A percentile compares a stretch with the other conserved stretches of the same genome.
These are phyloP conservation scores for Paxillus ammoniavirescens DNA, from an alignment of 768 basidiomycete species.

Conservation along the genomic window DNA sequence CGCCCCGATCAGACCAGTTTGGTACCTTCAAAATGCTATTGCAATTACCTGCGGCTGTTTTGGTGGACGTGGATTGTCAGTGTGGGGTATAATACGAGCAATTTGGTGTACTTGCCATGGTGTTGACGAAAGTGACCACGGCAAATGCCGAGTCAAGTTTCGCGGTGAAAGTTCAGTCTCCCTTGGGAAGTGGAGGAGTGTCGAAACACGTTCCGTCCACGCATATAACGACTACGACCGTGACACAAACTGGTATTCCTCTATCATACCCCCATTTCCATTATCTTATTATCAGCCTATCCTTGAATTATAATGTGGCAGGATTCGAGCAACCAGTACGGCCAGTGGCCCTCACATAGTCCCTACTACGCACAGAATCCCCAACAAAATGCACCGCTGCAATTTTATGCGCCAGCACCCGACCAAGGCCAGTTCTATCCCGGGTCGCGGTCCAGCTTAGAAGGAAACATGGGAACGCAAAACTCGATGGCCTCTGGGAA, in stretches of 20 bases:
- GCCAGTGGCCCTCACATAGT: slow-evolving; percentile 55
- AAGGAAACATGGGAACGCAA: slow-evolving; percentile 62
- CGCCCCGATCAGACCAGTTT: slow-evolving; percentile 6
- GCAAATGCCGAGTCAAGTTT: slow-evolving; percentile 27
- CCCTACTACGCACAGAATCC: slow-evolving; percentile 50
- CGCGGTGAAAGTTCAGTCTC: neutral
- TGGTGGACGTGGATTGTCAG: slow-evolving; percentile 12
- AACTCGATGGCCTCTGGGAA: slow-evolving; percentile 48
- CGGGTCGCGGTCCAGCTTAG: slow-evolving; percentile 72
- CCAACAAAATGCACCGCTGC: slow-evolving; percentile 60
- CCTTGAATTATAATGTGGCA: slow-evolving; percentile 62
- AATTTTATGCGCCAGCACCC: slow-evolving; percentile 71
- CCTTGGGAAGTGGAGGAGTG: neutral
- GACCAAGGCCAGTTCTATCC: slow-evolving; percentile 64
- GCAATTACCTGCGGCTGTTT: slow-evolving; percentile 63
- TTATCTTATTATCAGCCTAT: neutral
- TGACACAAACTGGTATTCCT: too few species aligned
- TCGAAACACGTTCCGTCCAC: slow-evolving; percentile 6
- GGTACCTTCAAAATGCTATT: neutral
- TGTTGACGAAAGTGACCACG: slow-evolving; percentile 11
- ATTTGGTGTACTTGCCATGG: slow-evolving; percentile 25
- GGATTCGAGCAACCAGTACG: slow-evolving; percentile 59
- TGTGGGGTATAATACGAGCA: neutral
- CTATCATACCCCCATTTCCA: neutral
- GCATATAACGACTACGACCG: slow-evolving; percentile 8